phyloP scores from a whole-genome alignment of 306 rosid species.

The Glycyrrhiza uralensis region DNA sequence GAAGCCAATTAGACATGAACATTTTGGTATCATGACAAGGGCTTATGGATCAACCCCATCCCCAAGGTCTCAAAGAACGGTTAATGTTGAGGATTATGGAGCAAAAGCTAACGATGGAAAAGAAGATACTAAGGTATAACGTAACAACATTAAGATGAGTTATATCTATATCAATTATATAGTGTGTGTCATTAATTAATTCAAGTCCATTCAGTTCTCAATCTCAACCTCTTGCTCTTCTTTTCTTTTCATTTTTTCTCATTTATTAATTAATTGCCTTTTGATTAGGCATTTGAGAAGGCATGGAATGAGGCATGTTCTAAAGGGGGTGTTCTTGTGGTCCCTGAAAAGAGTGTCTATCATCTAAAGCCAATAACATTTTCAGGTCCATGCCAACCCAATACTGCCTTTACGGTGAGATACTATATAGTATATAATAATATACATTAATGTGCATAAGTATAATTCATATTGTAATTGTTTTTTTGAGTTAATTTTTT shows the following conservation, averaged over 20 bases:
- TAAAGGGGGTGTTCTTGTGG: conserved; percentile 34
- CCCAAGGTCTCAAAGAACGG: not conserved
- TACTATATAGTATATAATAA: not conserved
- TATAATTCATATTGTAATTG: not conserved
- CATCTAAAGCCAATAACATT: conserved; percentile 60
- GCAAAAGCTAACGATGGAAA: conserved; percentile 45
- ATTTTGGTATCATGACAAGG: conserved; percentile 9
- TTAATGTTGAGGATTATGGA: conserved; percentile 63
- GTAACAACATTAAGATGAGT: not conserved
- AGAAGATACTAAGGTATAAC: conserved; percentile 57
- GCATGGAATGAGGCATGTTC: conserved; percentile 75
- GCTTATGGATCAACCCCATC: not conserved
- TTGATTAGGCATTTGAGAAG: conserved; percentile 62
- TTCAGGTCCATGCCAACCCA: conserved; percentile 69
- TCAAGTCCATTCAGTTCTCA: not conserved
- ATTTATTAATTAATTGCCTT: not conserved
- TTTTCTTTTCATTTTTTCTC: not conserved
- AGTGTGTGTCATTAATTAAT: too few relatives aligned
- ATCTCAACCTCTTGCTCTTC: not conserved
- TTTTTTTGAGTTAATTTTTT: not conserved
- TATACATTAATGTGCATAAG: not conserved
- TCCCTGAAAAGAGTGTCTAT: conserved; percentile 44
- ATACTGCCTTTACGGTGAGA: conserved; percentile 49
- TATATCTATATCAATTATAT: not conserved
- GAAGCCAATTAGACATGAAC: conserved; percentile 18